Conservation (phyloP, 2,329 filamentous ascomycete species). For the Dactylellina parvicollis region DNA sequence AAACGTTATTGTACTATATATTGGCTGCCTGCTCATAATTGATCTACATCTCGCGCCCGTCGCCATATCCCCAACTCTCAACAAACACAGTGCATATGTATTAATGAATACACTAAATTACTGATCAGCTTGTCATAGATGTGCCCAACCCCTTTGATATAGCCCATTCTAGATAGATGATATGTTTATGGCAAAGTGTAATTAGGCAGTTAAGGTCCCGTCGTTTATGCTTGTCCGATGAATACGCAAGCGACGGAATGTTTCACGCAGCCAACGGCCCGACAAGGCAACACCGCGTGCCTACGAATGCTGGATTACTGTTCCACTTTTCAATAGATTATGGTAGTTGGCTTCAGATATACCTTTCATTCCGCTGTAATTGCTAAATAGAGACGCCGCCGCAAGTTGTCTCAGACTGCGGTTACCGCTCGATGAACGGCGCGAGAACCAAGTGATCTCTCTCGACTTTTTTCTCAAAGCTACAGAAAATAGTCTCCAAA, state of each 20-base stretch:
- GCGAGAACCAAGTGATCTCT: background rate
- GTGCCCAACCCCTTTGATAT: background rate
- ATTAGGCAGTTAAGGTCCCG: background rate
- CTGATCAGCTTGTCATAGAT: background rate
- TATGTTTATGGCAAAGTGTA: too few species aligned
- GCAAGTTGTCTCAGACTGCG: background rate
- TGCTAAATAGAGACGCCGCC: background rate
- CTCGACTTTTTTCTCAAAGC: background rate
- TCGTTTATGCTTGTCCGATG: background rate
- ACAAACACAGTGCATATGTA: too few species aligned
- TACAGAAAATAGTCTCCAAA: conserved; percentile 35
- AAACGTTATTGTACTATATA: too few species aligned
- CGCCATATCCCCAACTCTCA: too few species aligned
- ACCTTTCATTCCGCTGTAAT: background rate
- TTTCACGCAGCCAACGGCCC: background rate
- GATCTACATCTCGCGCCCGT: too few species aligned
- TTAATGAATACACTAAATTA: too few species aligned
- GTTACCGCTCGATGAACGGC: too few species aligned
- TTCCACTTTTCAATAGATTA: background rate
- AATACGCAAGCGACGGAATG: background rate
- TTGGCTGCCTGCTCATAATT: too few species aligned
- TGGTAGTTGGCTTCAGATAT: background rate
- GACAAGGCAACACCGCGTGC: background rate
- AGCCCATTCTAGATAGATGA: too few species aligned
- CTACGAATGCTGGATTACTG: background rate